Conservation (phyloP, 495 filamentous ascomycete genomes). For the Jackrogersella multiformis region DNA sequence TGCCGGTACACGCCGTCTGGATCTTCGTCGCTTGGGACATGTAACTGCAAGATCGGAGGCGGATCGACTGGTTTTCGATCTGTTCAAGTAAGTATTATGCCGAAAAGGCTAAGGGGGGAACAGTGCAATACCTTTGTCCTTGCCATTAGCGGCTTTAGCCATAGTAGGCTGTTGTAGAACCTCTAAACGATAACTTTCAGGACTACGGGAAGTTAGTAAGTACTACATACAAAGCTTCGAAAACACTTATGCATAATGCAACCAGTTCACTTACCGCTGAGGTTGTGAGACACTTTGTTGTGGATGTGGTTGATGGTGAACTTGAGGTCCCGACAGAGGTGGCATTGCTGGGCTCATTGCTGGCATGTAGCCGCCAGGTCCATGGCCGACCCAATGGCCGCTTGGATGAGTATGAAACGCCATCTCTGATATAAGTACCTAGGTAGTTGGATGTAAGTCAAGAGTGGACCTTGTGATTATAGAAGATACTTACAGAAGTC, state of each 20-base stretch:
- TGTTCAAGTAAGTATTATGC: conserved; percentile 48
- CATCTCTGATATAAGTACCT: conserved; percentile 42
- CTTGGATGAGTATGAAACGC: conserved; percentile 43
- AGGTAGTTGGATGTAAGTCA: conserved; percentile 27
- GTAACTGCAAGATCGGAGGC: conserved; percentile 88
- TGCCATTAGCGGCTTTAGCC: conserved; percentile 48
- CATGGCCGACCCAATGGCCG: conserved; percentile 42
- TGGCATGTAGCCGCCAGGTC: conserved; percentile 42
- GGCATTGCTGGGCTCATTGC: conserved; percentile 46
- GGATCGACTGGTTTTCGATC: conserved; percentile 96
- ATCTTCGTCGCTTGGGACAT: conserved; percentile 74
- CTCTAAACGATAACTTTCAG: conserved; percentile 42
- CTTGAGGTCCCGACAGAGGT: conserved; percentile 36
- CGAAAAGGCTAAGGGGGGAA: background rate
- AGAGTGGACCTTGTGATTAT: background rate
- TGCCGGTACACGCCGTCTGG: conserved; percentile 79
- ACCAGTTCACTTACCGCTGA: conserved; percentile 23
- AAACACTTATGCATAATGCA: background rate
- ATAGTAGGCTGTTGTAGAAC: conserved; percentile 47
- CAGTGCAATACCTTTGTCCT: conserved; percentile 43
- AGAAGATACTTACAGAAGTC: conserved; percentile 22
- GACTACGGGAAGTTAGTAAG: conserved; percentile 21
- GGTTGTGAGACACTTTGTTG: conserved; percentile 35
- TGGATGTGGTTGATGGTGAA: conserved; percentile 38
- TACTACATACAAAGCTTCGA: background rate